phyloP scores from a whole-genome alignment of 2,329 filamentous ascomycete genomes.

The Botrytis elliptica region DNA sequence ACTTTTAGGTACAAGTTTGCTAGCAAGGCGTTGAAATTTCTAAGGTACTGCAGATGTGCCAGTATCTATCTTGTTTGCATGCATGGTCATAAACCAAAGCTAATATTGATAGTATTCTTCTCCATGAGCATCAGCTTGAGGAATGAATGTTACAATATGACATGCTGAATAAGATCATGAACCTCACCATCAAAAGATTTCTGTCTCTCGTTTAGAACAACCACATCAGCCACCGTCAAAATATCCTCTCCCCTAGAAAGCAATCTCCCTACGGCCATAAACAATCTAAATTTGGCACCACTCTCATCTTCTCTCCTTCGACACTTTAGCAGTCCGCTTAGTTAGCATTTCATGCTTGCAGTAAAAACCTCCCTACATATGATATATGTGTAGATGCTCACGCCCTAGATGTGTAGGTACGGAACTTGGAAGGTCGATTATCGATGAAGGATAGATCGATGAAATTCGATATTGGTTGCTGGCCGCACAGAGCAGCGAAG shows the following conservation, averaged over 20 bases:
- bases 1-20: not conserved
- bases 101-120: not conserved
- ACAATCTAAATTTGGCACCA: conserved; percentile 19
- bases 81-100: not conserved
- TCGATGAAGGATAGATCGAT: conserved; percentile 22
- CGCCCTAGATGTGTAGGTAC: not conserved
- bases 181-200: conserved; percentile 15
- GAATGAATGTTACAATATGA: not conserved
- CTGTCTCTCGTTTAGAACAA: not conserved
- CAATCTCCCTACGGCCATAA: conserved; percentile 14
- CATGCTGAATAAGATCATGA: not conserved
- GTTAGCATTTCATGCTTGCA: conserved; percentile 12
- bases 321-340: conserved; percentile 8
- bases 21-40: conserved; percentile 12
- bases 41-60: conserved; percentile 14
- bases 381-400: conserved; percentile 13
- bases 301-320: conserved; percentile 14
- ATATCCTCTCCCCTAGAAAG: conserved; percentile 11
- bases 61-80: conserved; percentile 10
- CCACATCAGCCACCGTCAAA: conserved; percentile 5
- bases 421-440: conserved; percentile 12
- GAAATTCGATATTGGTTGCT: conserved; percentile 21
- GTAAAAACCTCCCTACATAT: conserved; percentile 13
- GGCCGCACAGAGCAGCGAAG: conserved; percentile 18
- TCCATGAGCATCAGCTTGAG: not conserved